phyloP scores from a whole-genome alignment of 2,329 filamentous ascomycete species.

The Talaromyces sp. region DNA sequence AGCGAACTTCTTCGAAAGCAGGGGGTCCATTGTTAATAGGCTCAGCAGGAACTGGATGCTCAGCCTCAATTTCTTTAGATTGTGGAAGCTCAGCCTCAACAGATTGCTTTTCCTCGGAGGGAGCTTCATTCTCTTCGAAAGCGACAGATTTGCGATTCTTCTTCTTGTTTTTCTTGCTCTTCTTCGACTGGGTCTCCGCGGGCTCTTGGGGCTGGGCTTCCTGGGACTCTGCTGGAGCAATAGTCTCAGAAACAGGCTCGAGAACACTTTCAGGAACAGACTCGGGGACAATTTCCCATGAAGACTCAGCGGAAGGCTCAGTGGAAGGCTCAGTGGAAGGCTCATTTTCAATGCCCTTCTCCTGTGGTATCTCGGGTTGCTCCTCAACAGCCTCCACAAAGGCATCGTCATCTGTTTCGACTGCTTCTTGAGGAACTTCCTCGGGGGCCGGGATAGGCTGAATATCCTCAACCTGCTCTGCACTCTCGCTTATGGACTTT shows the following conservation, averaged over 20 bases:
- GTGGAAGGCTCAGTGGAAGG: neutral
- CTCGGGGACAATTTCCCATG: too few relatives aligned
- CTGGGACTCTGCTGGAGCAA: neutral
- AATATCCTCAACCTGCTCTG: neutral
- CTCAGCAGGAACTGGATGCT: conserved; percentile 5
- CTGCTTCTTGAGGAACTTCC: conserved; percentile 7
- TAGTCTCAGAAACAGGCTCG: neutral
- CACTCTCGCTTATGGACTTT: neutral
- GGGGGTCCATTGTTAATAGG: conserved; percentile 4
- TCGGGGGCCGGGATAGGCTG: neutral
- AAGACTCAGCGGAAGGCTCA: neutral
- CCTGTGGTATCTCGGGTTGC: conserved; percentile 6
- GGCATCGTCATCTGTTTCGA: conserved; percentile 18
- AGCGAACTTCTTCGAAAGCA: conserved; percentile 5
- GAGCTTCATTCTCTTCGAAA: conserved; percentile 13
- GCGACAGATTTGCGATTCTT: conserved; percentile 25
- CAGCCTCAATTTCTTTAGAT: conserved; percentile 6
- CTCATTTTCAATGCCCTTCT: conserved; percentile 2
- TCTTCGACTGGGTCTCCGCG: conserved; percentile 14
- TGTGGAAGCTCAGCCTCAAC: conserved; percentile 6
- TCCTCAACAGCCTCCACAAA: conserved; percentile 25
- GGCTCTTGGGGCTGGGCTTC: conserved; percentile 6
- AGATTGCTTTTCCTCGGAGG: conserved; percentile 2
- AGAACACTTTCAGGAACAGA: neutral
- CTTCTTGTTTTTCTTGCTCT: conserved; percentile 26